Conservation (phyloP, 306 rosid genomes). For the Medicago arabica region DNA sequence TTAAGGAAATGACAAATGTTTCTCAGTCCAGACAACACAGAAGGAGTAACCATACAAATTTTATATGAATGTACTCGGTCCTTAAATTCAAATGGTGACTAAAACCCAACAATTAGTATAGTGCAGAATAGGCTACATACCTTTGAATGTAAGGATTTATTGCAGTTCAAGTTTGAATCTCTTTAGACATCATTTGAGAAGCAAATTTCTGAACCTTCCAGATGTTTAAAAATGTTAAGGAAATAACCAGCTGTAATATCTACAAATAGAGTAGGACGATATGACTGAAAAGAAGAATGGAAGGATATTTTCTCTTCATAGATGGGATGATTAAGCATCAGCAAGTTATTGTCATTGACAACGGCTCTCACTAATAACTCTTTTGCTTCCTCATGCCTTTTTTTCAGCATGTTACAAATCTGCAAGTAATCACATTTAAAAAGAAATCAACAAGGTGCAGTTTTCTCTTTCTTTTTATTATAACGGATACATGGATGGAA, state of each 20-base stretch:
- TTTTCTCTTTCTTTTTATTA: neutral
- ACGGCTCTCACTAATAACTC: conserved; percentile 76
- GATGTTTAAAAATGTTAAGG: conserved; percentile 68
- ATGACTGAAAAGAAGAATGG: conserved; percentile 20
- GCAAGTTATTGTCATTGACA: conserved; percentile 75
- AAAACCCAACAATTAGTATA: conserved; percentile 15
- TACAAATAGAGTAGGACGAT: conserved; percentile 10
- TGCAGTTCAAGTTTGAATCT: conserved; percentile 55
- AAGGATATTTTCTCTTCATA: conserved; percentile 88
- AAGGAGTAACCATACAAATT: conserved; percentile 31
- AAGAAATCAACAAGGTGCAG: conserved; percentile 14
- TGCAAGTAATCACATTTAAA: conserved; percentile 46
- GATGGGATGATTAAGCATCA: conserved; percentile 94
- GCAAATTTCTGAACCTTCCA: conserved; percentile 78
- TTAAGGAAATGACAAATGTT: conserved; percentile 24
- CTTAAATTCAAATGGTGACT: conserved; percentile 36
- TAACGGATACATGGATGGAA: conserved; percentile 20
- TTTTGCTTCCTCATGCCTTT: conserved; percentile 89
- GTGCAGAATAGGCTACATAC: conserved; percentile 43
- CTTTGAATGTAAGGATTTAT: conserved; percentile 38
- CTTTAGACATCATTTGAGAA: conserved; percentile 61
- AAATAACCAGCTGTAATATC: conserved; percentile 30
- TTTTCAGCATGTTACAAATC: conserved; percentile 86
- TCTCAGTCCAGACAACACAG: conserved; percentile 34
- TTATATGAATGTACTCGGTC: conserved; percentile 23